These are phyloP conservation scores for Monilinia laxa DNA, from an alignment of 2,329 filamentous ascomycete species.

Conservation along the genomic window DNA sequence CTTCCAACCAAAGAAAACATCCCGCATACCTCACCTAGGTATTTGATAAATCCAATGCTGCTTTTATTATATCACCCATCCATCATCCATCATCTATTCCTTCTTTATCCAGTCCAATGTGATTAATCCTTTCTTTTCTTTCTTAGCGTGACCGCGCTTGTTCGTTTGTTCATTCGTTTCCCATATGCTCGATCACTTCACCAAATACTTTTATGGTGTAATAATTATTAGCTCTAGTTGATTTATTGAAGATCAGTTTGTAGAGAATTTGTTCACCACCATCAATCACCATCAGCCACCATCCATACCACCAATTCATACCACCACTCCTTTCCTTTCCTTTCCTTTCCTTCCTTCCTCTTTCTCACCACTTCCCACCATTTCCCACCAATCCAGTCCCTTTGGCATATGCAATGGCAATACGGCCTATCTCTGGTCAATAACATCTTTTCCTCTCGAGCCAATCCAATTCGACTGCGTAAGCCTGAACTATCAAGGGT, in stretches of 20 bases:
- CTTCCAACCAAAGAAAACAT: neutral
- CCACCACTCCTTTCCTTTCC: neutral
- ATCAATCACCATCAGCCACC: neutral
- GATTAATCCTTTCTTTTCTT: neutral
- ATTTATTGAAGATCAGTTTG: slow-evolving; percentile 24
- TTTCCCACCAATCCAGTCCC: slow-evolving; percentile 23
- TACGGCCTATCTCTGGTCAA: slow-evolving; percentile 41
- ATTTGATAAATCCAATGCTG: slow-evolving; percentile 14
- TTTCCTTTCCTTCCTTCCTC: neutral
- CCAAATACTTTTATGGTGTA: slow-evolving; percentile 23
- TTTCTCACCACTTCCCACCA: slow-evolving; percentile 13
- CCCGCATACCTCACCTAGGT: neutral
- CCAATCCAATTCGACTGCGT: slow-evolving; percentile 38
- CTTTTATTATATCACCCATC: slow-evolving; percentile 4
- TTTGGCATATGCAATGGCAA: slow-evolving; percentile 35
- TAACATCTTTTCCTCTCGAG: slow-evolving; percentile 31
- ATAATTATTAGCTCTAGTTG: neutral
- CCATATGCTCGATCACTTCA: neutral
- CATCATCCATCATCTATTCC: neutral
- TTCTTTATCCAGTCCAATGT: neutral
- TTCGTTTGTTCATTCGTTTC: slow-evolving; percentile 37
- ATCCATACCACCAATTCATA: neutral
- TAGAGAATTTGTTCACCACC: neutral
- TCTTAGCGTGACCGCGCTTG: slow-evolving; percentile 43
- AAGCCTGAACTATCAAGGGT: slow-evolving; percentile 37